Base-by-base conservation (phyloP, 371 early-diverging fungal species). In the Furculomyces boomerangus region DNA sequence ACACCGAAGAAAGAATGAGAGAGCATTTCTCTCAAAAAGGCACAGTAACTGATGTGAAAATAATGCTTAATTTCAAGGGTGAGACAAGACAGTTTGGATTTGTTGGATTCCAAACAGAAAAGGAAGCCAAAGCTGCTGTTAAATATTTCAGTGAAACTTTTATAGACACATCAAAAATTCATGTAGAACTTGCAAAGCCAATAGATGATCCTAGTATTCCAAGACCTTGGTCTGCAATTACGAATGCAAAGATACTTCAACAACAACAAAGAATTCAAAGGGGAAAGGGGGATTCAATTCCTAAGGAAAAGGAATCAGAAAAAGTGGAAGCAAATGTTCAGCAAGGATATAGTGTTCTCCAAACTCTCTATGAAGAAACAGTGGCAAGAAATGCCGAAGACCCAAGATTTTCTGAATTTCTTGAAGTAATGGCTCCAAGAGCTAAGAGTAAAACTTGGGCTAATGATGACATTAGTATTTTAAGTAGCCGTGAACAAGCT, bases 21-120 rank as follows among this genome's bases (percentile, higher is more conserved):
- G 82, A 81, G 54, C 92, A 92, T 65, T 96, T 96, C 67, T 72
- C 78, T 40, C 60, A 74, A 26, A 80, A 81, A 54, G 91, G 90
- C 46, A 78, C 84, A 62, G 75, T 96, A 16, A 96, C 97, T 0
- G 97, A 96, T 63, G 83, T 79, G 37, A 90, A 88, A 69, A 75
- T 96, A 16, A 85, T 86, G 61, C 87, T 86, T 10, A 39, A 51
- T 57, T 81, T 83, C 0, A 68, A 75, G 29, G 94, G 95, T 18
- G 66, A 61, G 51, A 91, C 85, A 32, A 80, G 97, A 54, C 74
- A 80, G 57, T 93, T 96, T 59, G 93, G 86, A 14, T 96, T 83
- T 66, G 80, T 95, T 56, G 97, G 97, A 20, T 97, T 76, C 70
- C 76, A 76, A 54, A 82, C 81, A 1, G 89, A 86, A 39, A 73